Evolutionary conservation across 768 basidiomycete genomes (phyloP).

Genomic region (Hortiboletus flavorubellus): DNA sequence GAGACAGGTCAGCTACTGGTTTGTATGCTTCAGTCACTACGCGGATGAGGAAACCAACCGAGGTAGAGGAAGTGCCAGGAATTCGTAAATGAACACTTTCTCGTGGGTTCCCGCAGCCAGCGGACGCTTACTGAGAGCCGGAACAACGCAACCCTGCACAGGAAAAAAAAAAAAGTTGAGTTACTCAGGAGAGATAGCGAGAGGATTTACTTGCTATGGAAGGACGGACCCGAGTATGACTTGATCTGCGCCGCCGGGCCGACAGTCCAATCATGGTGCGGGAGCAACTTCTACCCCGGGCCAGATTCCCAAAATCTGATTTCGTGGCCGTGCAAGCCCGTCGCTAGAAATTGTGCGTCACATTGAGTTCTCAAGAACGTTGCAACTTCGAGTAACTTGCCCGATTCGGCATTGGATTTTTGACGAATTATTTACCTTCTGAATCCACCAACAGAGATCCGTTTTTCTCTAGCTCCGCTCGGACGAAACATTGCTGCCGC

Average conservation of each 20-base stretch:
- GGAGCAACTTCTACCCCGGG: constrained; percentile 98
- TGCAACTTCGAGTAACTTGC: constrained; percentile 8
- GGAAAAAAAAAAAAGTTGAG: constrained; percentile 22
- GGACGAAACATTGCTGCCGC: constrained; percentile 27
- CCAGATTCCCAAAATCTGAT: constrained; percentile 99
- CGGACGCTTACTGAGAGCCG: constrained; percentile 71
- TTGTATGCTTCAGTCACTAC: constrained; percentile 17
- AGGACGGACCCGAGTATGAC: constrained; percentile 12
- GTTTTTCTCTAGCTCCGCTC: too few species aligned
- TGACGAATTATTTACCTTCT: too few species aligned
- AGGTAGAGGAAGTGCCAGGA: constrained; percentile 55
- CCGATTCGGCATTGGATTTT: constrained; percentile 3
- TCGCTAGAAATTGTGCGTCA: constrained; percentile 82
- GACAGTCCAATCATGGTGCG: constrained; percentile 79
- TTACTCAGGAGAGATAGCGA: constrained; percentile 98
- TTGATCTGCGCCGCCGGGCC: constrained; percentile 24
- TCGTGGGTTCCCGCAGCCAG: constrained; percentile 96
- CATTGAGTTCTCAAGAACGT: constrained; percentile 19
- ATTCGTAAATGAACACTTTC: constrained; percentile 89
- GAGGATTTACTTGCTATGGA: constrained; percentile 98
- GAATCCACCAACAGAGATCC: too few species aligned
- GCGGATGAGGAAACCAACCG: constrained; percentile 34
- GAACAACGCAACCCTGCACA: constrained; percentile 14
- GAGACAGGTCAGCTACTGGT: constrained; percentile 70
- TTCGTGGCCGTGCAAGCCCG: constrained; percentile 99